phyloP scores from a whole-genome alignment of 768 basidiomycete species.

The Paxillus rubicundulus region DNA sequence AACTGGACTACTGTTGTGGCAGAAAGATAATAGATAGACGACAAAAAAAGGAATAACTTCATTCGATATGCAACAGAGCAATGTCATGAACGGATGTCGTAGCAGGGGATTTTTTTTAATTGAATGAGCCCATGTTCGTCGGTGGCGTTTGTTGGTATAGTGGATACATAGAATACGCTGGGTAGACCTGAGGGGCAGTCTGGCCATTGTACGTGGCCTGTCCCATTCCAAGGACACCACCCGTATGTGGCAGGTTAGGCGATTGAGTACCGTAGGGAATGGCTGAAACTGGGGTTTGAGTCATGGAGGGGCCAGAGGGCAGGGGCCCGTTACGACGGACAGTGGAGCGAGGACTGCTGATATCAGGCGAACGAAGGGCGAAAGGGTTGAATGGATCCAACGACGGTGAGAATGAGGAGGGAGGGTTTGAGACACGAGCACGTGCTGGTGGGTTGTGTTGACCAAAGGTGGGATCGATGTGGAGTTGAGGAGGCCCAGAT shows the following conservation, averaged over 20 bases:
- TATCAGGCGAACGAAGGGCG: slow-evolving; percentile 48
- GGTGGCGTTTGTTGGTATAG: slow-evolving; percentile 76
- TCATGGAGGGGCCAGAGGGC: slow-evolving; percentile 32
- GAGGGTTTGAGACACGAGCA: slow-evolving; percentile 42
- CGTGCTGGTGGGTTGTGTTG: slow-evolving; percentile 42
- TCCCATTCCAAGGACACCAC: slow-evolving; percentile 59
- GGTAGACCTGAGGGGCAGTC: slow-evolving; percentile 65
- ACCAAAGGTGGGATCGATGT: slow-evolving; percentile 64
- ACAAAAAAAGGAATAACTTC: slow-evolving; percentile 31
- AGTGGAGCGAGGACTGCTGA: slow-evolving; percentile 48
- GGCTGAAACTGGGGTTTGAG: slow-evolving; percentile 28
- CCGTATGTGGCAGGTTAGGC: slow-evolving; percentile 55
- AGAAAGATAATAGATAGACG: slow-evolving; percentile 32
- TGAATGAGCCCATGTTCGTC: slow-evolving; percentile 74
- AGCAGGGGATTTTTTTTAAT: slow-evolving; percentile 38
- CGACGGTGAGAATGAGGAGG: slow-evolving; percentile 49
- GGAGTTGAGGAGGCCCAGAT: slow-evolving; percentile 70
- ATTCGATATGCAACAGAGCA: slow-evolving; percentile 31
- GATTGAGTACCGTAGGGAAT: slow-evolving; percentile 60
- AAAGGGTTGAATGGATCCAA: slow-evolving; percentile 61
- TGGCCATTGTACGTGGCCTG: slow-evolving; percentile 64
- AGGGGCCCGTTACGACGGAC: slow-evolving; percentile 43
- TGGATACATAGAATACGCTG: slow-evolving; percentile 77
- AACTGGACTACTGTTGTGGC: slow-evolving; percentile 23
- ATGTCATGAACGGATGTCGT: slow-evolving; percentile 44